phyloP scores from a whole-genome alignment of 2,329 filamentous ascomycete genomes.

The Fusarium virguliforme region DNA sequence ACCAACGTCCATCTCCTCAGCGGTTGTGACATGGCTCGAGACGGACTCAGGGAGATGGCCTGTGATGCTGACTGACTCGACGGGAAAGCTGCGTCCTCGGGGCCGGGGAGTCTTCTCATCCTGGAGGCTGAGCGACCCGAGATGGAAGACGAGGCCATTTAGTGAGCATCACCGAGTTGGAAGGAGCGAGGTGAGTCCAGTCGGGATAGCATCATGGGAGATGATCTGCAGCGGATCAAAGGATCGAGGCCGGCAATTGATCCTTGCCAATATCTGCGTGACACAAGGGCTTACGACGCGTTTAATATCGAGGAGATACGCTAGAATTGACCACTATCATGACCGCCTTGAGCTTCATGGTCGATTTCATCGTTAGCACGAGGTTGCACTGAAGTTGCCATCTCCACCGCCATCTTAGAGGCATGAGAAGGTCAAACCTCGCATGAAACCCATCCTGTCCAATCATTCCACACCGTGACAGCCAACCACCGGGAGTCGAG shows the following conservation, averaged over 20 bases:
- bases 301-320: not conserved
- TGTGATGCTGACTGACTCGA: constrained; percentile 12
- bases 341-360: constrained; percentile 1
- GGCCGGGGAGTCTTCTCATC: constrained; percentile 31
- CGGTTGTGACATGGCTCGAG: constrained; percentile 9
- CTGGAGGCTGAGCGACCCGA: constrained; percentile 29
- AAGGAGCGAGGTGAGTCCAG: not conserved
- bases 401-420: not conserved
- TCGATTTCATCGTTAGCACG: not conserved
- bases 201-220: constrained; percentile 3
- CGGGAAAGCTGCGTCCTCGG: constrained; percentile 36
- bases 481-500: not conserved
- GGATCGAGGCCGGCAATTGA: constrained; percentile 2
- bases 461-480: constrained; percentile 48
- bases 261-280: not conserved
- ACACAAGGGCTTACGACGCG: not conserved
- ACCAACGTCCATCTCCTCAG: constrained; percentile 20
- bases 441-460: constrained; percentile 22
- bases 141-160: constrained; percentile 42
- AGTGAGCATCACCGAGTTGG: constrained; percentile 9
- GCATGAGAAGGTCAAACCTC: not conserved
- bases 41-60: not conserved
- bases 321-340: constrained; percentile 10
- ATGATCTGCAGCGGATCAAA: constrained; percentile 10
- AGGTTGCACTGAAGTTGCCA: constrained; percentile 1